phyloP scores from a whole-genome alignment of 495 filamentous ascomycete genomes.

The Aspergillus bridgeri region DNA sequence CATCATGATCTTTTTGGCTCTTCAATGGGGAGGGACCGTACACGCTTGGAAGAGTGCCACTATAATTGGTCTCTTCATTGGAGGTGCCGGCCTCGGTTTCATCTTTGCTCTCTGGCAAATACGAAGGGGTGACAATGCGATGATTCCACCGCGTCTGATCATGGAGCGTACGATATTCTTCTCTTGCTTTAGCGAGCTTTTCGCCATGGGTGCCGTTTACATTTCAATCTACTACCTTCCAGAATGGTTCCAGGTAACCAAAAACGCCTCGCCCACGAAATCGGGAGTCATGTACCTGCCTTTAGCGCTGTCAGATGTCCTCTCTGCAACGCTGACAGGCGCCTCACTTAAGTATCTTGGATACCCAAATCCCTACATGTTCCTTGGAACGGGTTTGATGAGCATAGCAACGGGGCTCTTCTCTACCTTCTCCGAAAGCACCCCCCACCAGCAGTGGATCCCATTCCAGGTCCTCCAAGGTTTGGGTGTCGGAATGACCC shows the following conservation, averaged over 20 bases:
- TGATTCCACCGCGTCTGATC: constrained; percentile 8
- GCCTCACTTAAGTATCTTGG: constrained; percentile 54
- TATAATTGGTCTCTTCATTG: constrained; percentile 35
- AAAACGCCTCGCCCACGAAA: constrained; percentile 56
- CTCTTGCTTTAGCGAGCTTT: constrained; percentile 17
- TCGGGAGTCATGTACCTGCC: constrained; percentile 53
- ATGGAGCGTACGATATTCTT: no score
- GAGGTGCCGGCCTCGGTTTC: constrained; percentile 33
- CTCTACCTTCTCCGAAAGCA: constrained; percentile 38
- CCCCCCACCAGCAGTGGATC: constrained; percentile 48
- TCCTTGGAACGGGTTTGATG: constrained; percentile 49
- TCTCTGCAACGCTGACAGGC: constrained; percentile 40
- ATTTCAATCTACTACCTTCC: constrained; percentile 42
- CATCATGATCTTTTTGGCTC: constrained; percentile 37
- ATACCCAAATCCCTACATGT: constrained; percentile 68
- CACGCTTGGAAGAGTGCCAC: constrained; percentile 34
- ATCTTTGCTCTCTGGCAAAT: constrained; percentile 17
- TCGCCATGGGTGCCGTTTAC: constrained; percentile 14
- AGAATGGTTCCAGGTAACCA: constrained; percentile 55
- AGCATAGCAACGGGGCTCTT: constrained; percentile 65
- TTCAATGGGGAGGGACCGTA: constrained; percentile 42
- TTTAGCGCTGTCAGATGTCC: constrained; percentile 33
- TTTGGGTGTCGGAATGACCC: constrained; percentile 46
- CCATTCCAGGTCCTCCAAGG: constrained; percentile 59
- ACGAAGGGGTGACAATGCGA: constrained; percentile 1